These are phyloP conservation scores for Malus domestica DNA, from an alignment of 306 rosid genomes.

Conservation along the genomic window DNA sequence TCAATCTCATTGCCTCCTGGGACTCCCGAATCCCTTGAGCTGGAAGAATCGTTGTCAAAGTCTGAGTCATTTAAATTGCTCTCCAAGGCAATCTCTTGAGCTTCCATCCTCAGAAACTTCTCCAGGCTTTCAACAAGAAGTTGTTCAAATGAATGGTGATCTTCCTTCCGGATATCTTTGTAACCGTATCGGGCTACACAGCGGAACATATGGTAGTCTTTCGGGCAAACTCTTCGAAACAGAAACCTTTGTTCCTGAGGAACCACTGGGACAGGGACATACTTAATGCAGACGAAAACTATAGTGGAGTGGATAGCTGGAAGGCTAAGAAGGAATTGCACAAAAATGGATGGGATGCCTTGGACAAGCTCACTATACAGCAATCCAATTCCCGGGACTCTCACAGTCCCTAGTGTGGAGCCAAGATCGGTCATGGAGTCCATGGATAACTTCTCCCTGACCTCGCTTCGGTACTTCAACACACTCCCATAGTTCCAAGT, in stretches of 20 bases:
- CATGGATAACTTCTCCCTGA: conserved; percentile 72
- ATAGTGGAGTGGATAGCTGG: conserved; percentile 87
- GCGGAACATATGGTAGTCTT: conserved; percentile 91
- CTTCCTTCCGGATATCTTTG: conserved; percentile 87
- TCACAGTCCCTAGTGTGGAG: conserved; percentile 78
- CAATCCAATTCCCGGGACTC: conserved; percentile 94
- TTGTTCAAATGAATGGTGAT: conserved; percentile 84
- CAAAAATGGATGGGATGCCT: conserved; percentile 85
- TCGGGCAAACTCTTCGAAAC: conserved; percentile 86
- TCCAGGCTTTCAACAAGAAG: conserved; percentile 85
- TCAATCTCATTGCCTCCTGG: conserved; percentile 29
- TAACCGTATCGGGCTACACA: conserved; percentile 90
- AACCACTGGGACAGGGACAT: conserved; percentile 86
- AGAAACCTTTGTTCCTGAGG: conserved; percentile 93
- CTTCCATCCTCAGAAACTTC: conserved; percentile 82
- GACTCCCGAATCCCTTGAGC: conserved; percentile 33
- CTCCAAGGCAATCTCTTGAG: conserved; percentile 71
- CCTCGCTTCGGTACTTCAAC: conserved; percentile 77
- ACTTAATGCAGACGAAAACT: conserved; percentile 89
- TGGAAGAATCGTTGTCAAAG: conserved; percentile 33
- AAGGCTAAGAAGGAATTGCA: conserved; percentile 80
- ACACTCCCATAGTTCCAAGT: conserved; percentile 98
- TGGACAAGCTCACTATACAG: conserved; percentile 92
- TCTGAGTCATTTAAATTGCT: conserved; percentile 33
- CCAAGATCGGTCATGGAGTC: conserved; percentile 83